Evolutionary conservation across 345 rosid species (phyloP).

Genomic region (Aegle marmelos): DNA sequence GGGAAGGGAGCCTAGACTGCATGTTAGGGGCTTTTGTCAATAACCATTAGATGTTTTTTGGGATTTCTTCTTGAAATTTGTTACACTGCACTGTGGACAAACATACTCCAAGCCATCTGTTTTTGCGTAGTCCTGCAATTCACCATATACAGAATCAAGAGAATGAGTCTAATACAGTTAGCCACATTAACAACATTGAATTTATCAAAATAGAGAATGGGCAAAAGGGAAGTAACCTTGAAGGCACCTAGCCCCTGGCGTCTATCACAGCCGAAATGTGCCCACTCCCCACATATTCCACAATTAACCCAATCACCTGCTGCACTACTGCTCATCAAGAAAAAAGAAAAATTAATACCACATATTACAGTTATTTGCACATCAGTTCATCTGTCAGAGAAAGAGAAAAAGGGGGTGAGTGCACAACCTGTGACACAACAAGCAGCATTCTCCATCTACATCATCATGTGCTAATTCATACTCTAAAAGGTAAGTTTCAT

Average conservation of each 20-base stretch:
- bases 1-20: slow-evolving; percentile 10
- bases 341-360: slow-evolving; percentile 21
- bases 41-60: slow-evolving; percentile 72
- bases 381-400: neutral
- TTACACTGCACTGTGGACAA: slow-evolving; percentile 88
- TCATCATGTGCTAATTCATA: slow-evolving; percentile 98
- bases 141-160: slow-evolving; percentile 4
- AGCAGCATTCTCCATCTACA: slow-evolving; percentile 97
- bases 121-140: slow-evolving; percentile 91
- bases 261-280: slow-evolving; percentile 98
- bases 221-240: slow-evolving; percentile 45
- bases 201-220: neutral
- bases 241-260: slow-evolving; percentile 98
- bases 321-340: slow-evolving; percentile 72
- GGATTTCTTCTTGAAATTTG: slow-evolving; percentile 87
- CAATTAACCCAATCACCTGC: slow-evolving; percentile 99
- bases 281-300: slow-evolving; percentile 99
- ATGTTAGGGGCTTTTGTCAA: slow-evolving; percentile 25
- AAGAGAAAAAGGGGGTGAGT: slow-evolving; percentile 2
- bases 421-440: slow-evolving; percentile 84
- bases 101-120: slow-evolving; percentile 96
- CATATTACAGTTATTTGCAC: neutral
- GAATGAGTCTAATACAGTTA: neutral
- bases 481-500: slow-evolving; percentile 93
- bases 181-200: neutral